Conservation (phyloP, 305 asterid species). For the Ruellia speciosa region DNA sequence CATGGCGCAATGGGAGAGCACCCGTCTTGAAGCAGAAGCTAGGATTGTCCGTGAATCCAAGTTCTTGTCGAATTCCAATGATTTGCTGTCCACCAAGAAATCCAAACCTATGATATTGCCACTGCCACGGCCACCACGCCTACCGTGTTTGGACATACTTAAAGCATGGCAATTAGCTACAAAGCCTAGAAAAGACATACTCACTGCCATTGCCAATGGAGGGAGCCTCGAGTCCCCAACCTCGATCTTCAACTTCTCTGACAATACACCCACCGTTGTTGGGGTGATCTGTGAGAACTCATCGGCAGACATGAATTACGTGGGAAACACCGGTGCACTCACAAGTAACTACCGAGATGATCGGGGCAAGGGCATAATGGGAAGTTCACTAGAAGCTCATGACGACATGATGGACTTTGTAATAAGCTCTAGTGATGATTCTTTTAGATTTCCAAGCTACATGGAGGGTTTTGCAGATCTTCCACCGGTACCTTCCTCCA, state of each 20-base stretch:
- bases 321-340: constrained; percentile 2
- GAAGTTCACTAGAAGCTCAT: constrained; percentile 6
- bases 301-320: neutral
- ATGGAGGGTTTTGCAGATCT: constrained; percentile 18
- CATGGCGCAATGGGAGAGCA: constrained; percentile 44
- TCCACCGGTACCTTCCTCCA: constrained; percentile 3
- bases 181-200: constrained; percentile 17
- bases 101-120: neutral
- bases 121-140: constrained; percentile 2
- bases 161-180: constrained; percentile 25
- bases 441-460: constrained; percentile 20
- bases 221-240: constrained; percentile 17
- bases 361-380: constrained; percentile 19
- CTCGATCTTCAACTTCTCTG: constrained; percentile 17
- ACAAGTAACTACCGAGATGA: neutral
- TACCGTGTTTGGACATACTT: constrained; percentile 33
- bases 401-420: constrained; percentile 2
- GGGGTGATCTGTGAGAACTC: constrained; percentile 6
- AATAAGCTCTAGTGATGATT: neutral
- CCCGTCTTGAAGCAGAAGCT: constrained; percentile 43
- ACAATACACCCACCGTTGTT: neutral
- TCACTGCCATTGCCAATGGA: neutral
- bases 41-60: constrained; percentile 23
- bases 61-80: neutral
- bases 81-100: neutral